phyloP scores from a whole-genome alignment of 371 early-diverging fungal species.

The Thermomucor indicae-seudaticae region DNA sequence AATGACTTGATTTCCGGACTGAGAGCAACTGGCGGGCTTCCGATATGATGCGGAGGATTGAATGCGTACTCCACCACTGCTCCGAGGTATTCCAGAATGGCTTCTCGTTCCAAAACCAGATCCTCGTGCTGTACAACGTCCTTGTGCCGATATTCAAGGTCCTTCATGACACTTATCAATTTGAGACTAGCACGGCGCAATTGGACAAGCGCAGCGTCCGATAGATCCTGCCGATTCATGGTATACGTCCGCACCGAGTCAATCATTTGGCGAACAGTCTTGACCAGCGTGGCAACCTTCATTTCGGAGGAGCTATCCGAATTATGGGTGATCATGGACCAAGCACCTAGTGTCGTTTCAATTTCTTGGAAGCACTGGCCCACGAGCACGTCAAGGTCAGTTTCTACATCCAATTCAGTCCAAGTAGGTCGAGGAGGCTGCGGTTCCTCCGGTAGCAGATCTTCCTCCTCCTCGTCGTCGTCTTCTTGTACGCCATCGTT shows the following conservation, averaged over 20 bases:
- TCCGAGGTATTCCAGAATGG: conserved; percentile 18
- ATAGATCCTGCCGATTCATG: conserved; percentile 34
- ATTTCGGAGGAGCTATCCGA: conserved; percentile 13
- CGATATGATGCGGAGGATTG: conserved; percentile 45
- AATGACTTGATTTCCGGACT: conserved; percentile 38
- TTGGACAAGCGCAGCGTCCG: conserved; percentile 22
- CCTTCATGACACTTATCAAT: conserved; percentile 32
- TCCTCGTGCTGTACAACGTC: too few relatives aligned
- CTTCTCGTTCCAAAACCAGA: conserved; percentile 27
- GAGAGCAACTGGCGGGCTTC: conserved; percentile 32
- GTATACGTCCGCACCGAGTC: conserved; percentile 39
- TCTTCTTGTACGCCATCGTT: conserved; percentile 17
- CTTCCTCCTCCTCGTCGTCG: conserved; percentile 16
- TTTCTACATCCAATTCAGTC: conserved; percentile 41
- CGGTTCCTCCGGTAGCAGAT: conserved; percentile 22
- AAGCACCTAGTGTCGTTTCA: conserved; percentile 29
- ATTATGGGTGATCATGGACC: conserved; percentile 32
- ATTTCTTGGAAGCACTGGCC: conserved; percentile 29
- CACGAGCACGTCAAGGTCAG: conserved; percentile 38
- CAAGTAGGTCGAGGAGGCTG: conserved; percentile 41
- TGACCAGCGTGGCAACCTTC: conserved; percentile 26
- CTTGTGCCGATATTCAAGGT: conserved; percentile 29
- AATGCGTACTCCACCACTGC: conserved; percentile 30
- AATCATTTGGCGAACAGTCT: conserved; percentile 38
- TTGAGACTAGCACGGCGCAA: conserved; percentile 28